Evolutionary conservation across 2,329 filamentous ascomycete species (phyloP).

Genomic region (Polychaeton citri): DNA sequence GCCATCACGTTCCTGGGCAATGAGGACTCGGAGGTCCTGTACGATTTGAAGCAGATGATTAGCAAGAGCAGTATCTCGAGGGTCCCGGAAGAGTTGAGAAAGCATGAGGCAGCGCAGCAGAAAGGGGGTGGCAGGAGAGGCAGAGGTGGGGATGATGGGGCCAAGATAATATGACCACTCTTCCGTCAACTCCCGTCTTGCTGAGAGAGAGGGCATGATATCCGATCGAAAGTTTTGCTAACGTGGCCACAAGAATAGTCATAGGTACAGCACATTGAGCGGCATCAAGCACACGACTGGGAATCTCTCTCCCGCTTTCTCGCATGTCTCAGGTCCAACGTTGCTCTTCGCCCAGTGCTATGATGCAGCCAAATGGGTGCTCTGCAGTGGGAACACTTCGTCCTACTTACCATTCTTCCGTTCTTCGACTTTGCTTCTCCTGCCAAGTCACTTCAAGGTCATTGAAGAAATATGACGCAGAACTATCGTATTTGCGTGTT

Average conservation of each 20-base stretch:
- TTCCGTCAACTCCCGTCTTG: background rate
- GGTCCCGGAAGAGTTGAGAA: conserved; percentile 79
- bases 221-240: background rate
- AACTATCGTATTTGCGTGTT: no score
- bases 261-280: no score
- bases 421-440: no score
- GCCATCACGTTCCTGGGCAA: conserved; percentile 89
- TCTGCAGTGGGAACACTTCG: no score
- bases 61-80: conserved; percentile 77
- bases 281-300: background rate
- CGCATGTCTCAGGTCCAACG: background rate
- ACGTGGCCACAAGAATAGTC: no score
- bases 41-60: conserved; percentile 88
- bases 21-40: conserved; percentile 82
- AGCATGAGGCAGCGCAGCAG: conserved; percentile 85
- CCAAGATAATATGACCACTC: background rate
- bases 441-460: no score
- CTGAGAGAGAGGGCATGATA: background rate
- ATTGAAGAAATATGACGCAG: no score
- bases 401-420: no score
- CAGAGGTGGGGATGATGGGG: conserved; percentile 1
- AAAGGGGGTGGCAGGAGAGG: conserved; percentile 29
- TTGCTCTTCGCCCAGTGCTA: no score
- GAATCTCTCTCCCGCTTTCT: background rate
- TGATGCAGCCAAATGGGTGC: no score